Evolutionary conservation across 305 asterid species (phyloP), one percentile per base, ranked within the genome.

Genomic region (Vinca major): DNA sequence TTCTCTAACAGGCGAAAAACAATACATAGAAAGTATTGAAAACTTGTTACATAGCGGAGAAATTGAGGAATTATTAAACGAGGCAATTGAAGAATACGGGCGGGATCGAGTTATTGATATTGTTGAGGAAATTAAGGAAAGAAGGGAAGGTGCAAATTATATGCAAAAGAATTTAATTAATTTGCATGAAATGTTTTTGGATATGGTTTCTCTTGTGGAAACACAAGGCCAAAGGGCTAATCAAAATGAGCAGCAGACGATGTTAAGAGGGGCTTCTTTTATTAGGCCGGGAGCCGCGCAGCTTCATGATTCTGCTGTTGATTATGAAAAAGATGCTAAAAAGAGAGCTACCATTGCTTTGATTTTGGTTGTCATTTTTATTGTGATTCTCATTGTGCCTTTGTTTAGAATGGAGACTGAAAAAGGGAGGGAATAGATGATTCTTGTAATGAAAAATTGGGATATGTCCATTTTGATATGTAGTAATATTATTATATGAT

Each of bases 1-100:
- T 82, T 81, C 93, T 0, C 79, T 90, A 3, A 90, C 91, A 0
- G 69, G 69, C 6, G 69, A 65, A 14, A 65, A 65, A n/a, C 57
- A 65, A 37, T 48, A 49, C 44, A 51, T 65, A 21, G 69, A 65
- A 33, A 36, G 21, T 1, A 65, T 71, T 14, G 74, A 71, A 33
- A 61, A 60, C 26, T 52, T 58, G 71, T 57, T 75, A 50, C 58
- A 52, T 7, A 66, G 76, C 7, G 80, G 83, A 7, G 67, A 73
- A 70, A 76, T 77, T 45, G 80, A 79, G 60, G 66, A 73, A 40
- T 70, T 76, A 26, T 14, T 76, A 10, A 71, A 64, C 17, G 74
- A 79, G 66, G 80, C 81, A 10, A 66, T 79, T 48, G 71, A 72
- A 53, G 80, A 79, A 26, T 76, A 79, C 58, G 83, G 81, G 7